phyloP scores from a whole-genome alignment of 2,329 filamentous ascomycete species.

The Hypoxylon sp. region DNA sequence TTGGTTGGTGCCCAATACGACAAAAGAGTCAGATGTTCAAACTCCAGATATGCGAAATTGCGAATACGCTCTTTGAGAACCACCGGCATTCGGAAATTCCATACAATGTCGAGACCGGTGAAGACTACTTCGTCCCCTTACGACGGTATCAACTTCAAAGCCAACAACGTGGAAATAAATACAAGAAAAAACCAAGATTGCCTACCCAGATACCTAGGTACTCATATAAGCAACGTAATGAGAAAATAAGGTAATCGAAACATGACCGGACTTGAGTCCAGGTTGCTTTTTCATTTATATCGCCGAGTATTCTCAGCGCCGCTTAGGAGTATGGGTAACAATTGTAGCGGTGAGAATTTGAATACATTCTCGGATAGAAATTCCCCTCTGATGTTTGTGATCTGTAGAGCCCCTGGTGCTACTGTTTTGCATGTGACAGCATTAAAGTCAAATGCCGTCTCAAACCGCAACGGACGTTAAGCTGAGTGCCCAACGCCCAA shows the following conservation, averaged over 20 bases:
- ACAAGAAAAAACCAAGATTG: too few relatives aligned
- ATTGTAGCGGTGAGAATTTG: conserved; percentile 5
- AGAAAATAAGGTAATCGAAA: neutral
- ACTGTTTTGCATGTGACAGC: conserved; percentile 29
- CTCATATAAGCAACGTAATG: neutral
- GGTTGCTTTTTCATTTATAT: conserved; percentile 4
- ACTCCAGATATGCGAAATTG: neutral
- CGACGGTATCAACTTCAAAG: neutral
- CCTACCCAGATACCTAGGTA: too few relatives aligned
- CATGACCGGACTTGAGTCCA: neutral
- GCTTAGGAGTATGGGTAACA: conserved; percentile 7
- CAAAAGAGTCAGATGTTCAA: conserved; percentile 11
- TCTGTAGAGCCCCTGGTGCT: conserved; percentile 23
- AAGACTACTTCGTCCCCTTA: neutral
- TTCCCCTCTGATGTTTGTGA: conserved; percentile 12
- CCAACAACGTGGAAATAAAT: neutral
- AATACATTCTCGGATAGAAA: conserved; percentile 3
- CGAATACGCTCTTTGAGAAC: neutral
- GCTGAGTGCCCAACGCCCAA: conserved; percentile 30
- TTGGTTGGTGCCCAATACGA: conserved; percentile 38
- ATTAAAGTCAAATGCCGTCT: conserved; percentile 29
- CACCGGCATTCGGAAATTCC: conserved; percentile 6
- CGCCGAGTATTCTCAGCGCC: conserved; percentile 23
- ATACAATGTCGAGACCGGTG: neutral
- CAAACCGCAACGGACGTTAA: conserved; percentile 29